These are phyloP conservation scores for Ceriops tagal DNA, from an alignment of 345 rosid species.

Conservation along the genomic window DNA sequence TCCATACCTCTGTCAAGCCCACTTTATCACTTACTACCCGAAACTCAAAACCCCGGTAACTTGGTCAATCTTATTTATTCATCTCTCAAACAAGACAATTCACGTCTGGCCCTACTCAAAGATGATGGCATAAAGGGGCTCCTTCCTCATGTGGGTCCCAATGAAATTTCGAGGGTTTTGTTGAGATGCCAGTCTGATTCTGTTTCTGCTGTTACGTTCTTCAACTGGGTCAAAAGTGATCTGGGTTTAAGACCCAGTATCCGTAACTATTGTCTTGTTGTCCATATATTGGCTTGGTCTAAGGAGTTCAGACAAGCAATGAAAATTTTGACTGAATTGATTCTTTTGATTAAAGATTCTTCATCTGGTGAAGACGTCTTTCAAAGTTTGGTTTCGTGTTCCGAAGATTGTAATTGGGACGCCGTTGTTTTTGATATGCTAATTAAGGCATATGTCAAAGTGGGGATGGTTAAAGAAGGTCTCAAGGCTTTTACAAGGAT, in stretches of 20 bases:
- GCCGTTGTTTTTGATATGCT: constrained; percentile 26
- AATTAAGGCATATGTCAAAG: constrained; percentile 19
- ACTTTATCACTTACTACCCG: constrained; percentile 23
- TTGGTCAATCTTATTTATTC: constrained; percentile 18
- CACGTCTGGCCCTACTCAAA: constrained; percentile 8
- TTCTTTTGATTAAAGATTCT: constrained; percentile 14
- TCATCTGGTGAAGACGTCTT: constrained; percentile 14
- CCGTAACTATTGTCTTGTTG: constrained; percentile 16
- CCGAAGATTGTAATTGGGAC: constrained; percentile 24
- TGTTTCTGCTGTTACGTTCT: constrained; percentile 24
- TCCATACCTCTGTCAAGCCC: constrained; percentile 17
- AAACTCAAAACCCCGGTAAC: constrained; percentile 24
- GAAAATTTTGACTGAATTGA: constrained; percentile 19
- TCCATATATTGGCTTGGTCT: constrained; percentile 22
- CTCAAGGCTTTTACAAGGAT: constrained; percentile 40
- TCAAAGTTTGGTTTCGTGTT: constrained; percentile 16
- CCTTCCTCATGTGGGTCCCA: constrained; percentile 20
- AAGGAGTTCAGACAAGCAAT: constrained; percentile 22
- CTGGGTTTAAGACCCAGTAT: constrained; percentile 16
- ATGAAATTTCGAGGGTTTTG: constrained; percentile 24
- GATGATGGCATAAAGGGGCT: constrained; percentile 8
- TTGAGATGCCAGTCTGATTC: constrained; percentile 29
- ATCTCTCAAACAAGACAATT: constrained; percentile 15
- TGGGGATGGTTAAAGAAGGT: constrained; percentile 33
- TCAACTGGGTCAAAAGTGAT: constrained; percentile 26